These are phyloP conservation scores for Cutaneotrichosporon sp. DNA, from an alignment of 1,284 basidiomycete genomes.

Conservation along the genomic window DNA sequence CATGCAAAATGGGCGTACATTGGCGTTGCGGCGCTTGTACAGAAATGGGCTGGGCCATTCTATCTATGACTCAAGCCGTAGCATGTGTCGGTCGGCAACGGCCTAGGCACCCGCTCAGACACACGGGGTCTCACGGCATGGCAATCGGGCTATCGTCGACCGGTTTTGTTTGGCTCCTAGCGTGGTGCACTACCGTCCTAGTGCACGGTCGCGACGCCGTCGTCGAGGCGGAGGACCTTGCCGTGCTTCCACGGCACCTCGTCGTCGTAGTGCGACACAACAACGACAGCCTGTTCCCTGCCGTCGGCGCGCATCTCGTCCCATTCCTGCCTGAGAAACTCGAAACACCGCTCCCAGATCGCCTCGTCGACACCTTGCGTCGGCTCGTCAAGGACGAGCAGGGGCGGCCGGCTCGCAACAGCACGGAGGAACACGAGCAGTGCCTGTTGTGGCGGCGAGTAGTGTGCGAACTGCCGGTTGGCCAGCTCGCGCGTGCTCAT, in stretches of 20 bases:
- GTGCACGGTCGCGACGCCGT: slow-evolving; percentile 21
- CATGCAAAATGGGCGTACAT: no score
- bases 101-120: no score
- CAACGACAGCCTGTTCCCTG: slow-evolving; percentile 65
- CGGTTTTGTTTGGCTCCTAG: no score
- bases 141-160: no score
- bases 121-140: no score
- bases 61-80: no score
- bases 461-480: slow-evolving; percentile 55
- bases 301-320: slow-evolving; percentile 29
- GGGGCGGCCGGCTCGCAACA: slow-evolving; percentile 59
- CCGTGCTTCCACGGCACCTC: slow-evolving; percentile 55
- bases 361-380: slow-evolving; percentile 81
- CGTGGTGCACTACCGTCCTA: no score
- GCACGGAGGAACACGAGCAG: slow-evolving; percentile 77
- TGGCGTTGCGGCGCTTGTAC: no score
- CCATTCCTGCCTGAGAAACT: slow-evolving; percentile 59
- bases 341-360: slow-evolving; percentile 62
- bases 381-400: slow-evolving; percentile 82
- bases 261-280: slow-evolving; percentile 82
- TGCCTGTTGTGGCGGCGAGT: slow-evolving; percentile 67
- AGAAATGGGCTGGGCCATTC: no score
- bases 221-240: slow-evolving; percentile 26
- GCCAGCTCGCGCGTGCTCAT: slow-evolving; percentile 33
- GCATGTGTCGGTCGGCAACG: no score